These are phyloP conservation scores for Rhododendron molle DNA, from an alignment of 148 eudicot genomes.

Conservation along the genomic window DNA sequence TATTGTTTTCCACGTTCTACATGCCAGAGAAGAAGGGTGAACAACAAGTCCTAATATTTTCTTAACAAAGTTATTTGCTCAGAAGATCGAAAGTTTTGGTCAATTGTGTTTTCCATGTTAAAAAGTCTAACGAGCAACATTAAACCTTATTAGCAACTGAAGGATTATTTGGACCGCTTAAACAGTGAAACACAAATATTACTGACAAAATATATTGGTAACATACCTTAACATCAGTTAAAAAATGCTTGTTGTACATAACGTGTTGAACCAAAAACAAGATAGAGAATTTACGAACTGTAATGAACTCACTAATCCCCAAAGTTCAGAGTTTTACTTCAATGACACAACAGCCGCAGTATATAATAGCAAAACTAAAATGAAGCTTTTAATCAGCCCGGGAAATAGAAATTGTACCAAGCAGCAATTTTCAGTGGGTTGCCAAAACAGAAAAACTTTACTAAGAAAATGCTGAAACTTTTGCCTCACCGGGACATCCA, in stretches of 20 bases:
- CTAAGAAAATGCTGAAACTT: conserved; percentile 10
- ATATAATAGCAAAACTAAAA: not conserved
- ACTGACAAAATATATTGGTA: not conserved
- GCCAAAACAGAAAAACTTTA: not conserved
- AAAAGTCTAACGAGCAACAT: not conserved
- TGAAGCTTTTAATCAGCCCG: not conserved
- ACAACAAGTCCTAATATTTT: not conserved
- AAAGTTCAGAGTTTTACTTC: not conserved
- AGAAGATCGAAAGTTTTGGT: not conserved
- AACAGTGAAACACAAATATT: not conserved
- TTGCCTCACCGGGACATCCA: conserved; percentile 55
- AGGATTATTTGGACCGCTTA: not conserved
- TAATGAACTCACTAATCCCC: not conserved
- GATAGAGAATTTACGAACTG: not conserved
- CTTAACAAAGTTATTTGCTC: not conserved
- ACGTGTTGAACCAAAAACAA: not conserved
- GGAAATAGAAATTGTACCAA: not conserved
- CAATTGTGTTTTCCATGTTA: not conserved
- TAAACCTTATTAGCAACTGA: not conserved
- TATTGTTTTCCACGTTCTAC: not conserved
- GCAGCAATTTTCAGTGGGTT: not conserved
- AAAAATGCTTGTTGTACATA: not conserved
- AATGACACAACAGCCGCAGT: not conserved
- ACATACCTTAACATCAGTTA: not conserved
- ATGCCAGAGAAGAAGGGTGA: not conserved